These are phyloP conservation scores for Lachnellula suecica DNA, from an alignment of 2,329 filamentous ascomycete species.

Conservation along the genomic window DNA sequence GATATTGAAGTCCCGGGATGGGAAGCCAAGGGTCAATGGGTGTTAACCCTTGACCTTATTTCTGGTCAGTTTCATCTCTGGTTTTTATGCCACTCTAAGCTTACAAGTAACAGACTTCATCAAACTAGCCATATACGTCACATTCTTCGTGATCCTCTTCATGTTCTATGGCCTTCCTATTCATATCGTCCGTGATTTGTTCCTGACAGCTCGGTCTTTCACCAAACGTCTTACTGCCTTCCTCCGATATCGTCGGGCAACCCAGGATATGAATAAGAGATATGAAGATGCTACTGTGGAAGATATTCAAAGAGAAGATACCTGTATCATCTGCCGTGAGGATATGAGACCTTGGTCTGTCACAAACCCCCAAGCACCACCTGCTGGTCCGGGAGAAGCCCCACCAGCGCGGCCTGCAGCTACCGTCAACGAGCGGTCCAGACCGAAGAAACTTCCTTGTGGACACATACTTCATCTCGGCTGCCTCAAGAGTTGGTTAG, in stretches of 20 bases:
- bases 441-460: slow-evolving; percentile 95
- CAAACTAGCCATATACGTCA: slow-evolving; percentile 84
- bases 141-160: slow-evolving; percentile 91
- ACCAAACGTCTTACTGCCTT: slow-evolving; percentile 86
- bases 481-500: slow-evolving; percentile 94
- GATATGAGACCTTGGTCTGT: slow-evolving; percentile 81
- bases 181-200: slow-evolving; percentile 93
- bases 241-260: slow-evolving; percentile 85
- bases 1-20: slow-evolving; percentile 94
- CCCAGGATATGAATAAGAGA: slow-evolving; percentile 85
- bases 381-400: slow-evolving; percentile 32
- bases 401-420: slow-evolving; percentile 35
- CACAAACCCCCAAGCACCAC: slow-evolving; percentile 45
- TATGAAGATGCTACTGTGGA: slow-evolving; percentile 90
- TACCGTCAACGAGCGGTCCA: slow-evolving; percentile 73
- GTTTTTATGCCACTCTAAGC: not conserved
- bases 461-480: slow-evolving; percentile 93
- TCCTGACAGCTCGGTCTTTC: slow-evolving; percentile 91
- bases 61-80: slow-evolving; percentile 56
- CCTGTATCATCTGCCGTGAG: slow-evolving; percentile 96
- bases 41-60: slow-evolving; percentile 82
- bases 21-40: slow-evolving; percentile 92
- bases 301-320: slow-evolving; percentile 82
- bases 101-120: slow-evolving; percentile 67
- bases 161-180: slow-evolving; percentile 94